phyloP scores from a whole-genome alignment of 805 yeast genomes.

The Myxozyma monticola region DNA sequence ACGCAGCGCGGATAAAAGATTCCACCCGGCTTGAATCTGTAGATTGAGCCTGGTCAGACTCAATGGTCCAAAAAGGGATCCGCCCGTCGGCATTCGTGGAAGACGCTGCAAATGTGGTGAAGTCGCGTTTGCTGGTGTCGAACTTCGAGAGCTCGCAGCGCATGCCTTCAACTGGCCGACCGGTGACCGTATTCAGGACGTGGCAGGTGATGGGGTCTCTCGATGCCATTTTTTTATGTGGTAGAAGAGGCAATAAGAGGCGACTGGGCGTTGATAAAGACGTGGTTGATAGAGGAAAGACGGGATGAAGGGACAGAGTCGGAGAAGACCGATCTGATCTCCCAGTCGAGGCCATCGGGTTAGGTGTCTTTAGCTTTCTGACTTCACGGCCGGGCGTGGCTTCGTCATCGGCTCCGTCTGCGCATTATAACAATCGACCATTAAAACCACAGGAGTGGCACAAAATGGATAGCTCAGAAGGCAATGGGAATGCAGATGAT shows the following conservation, averaged over 20 bases:
- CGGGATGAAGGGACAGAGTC: slow-evolving; percentile 5
- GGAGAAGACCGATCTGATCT: too few species aligned
- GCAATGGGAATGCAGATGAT: slow-evolving; percentile 5
- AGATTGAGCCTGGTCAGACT: background rate
- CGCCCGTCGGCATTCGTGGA: slow-evolving; percentile 82
- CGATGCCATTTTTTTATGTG: slow-evolving; percentile 33
- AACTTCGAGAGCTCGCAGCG: slow-evolving; percentile 50
- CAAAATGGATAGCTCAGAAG: too few species aligned
- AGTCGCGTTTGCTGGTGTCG: slow-evolving; percentile 38
- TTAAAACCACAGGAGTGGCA: too few species aligned
- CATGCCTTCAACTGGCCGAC: slow-evolving; percentile 81
- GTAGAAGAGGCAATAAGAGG: background rate
- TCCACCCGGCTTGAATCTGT: background rate
- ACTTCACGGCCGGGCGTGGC: too few species aligned
- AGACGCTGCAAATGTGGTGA: slow-evolving; percentile 60
- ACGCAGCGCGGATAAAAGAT: slow-evolving; percentile 44
- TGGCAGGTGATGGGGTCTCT: slow-evolving; percentile 80
- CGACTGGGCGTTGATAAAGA: background rate
- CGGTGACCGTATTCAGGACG: slow-evolving; percentile 77
- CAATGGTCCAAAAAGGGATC: slow-evolving; percentile 58
- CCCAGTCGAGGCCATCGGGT: too few species aligned
- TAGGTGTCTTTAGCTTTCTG: too few species aligned
- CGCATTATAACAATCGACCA: too few species aligned
- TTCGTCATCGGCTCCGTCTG: too few species aligned
- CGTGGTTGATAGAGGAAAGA: background rate